These are phyloP conservation scores for Sordariomycetes sp. DNA, from an alignment of 2,329 filamentous ascomycete genomes.

Conservation along the genomic window DNA sequence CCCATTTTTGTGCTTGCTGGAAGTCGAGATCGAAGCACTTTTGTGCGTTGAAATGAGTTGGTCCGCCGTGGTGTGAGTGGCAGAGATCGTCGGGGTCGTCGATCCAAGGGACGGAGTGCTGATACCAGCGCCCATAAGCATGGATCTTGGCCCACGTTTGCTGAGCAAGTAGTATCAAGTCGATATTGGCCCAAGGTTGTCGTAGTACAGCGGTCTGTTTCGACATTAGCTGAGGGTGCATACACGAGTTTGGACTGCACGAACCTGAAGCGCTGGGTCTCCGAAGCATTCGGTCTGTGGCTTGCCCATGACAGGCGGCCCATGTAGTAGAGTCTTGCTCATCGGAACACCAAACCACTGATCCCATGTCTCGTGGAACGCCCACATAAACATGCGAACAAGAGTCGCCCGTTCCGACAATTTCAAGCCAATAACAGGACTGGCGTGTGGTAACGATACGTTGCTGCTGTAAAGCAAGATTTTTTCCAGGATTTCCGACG, in stretches of 20 bases:
- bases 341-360: conserved; percentile 22
- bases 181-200: conserved; percentile 33
- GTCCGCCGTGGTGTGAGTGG: conserved; percentile 13
- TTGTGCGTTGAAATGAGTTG: conserved; percentile 19
- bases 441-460: conserved; percentile 34
- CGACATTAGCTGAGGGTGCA: conserved; percentile 5
- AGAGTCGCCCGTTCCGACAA: conserved; percentile 32
- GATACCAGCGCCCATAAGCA: conserved; percentile 21
- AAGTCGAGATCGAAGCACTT: conserved; percentile 28
- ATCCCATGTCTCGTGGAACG: conserved; percentile 28
- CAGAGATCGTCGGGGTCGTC: conserved; percentile 4
- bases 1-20: conserved; percentile 12
- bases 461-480: conserved; percentile 43
- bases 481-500: conserved; percentile 42
- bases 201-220: conserved; percentile 31
- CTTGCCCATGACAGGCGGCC: conserved; percentile 6
- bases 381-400: conserved; percentile 24
- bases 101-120: conserved; percentile 17
- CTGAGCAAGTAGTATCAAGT: conserved; percentile 36
- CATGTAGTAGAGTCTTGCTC: conserved; percentile 6
- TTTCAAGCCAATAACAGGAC: conserved; percentile 31
- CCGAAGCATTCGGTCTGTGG: conserved; percentile 15
- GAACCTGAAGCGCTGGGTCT: conserved; percentile 30
- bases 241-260: conserved; percentile 7
- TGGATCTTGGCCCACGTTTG: conserved; percentile 34